Evolutionary conservation across 1,284 basidiomycete genomes (phyloP), one percentile per base, ranked within the genome.

Genomic region (Tylopilus microsporus): DNA sequence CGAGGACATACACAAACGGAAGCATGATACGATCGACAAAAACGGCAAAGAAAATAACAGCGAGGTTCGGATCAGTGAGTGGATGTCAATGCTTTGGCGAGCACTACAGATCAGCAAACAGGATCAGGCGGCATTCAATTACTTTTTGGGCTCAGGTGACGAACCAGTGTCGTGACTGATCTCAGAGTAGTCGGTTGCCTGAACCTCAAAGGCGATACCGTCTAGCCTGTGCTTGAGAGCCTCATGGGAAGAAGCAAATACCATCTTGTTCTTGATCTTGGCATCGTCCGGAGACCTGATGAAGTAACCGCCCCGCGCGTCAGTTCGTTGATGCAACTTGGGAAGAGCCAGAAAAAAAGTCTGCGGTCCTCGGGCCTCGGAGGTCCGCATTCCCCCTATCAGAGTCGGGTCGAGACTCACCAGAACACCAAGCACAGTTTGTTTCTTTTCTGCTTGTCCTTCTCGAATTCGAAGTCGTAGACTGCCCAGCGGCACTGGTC

Each of bases 221-320:
- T 82, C 78, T 64, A 97, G 80, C 50, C 83, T 74, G 60, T 82
- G 85, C 70, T 86, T 85, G 63, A 99, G 77, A 12, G 88, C 90
- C 55, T 94, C 91, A 74, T 88, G 91, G 64, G 96, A 98, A 21
- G 94, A 89, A 18, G 96, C 90, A 77, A 86, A 92, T 67, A 98
- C 70, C 94, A 99, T 98, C 88, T 97, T 98, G 72, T 86, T 81
- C 79, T 92, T 95, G 77, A 97, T 83, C 77, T 85, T 90, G 53
- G 94, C 86, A 54, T 80, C 79, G 72, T 97, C 93, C 63, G 96
- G 96, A 34, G 88, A 85, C 94, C 94, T 97, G 66, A 47, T 34
- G 52, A 30, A 8, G 53, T 39, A 13, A 11, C 36, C 36, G 36
- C 49, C 25, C 15, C 42, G 15, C 25, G 34, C 46, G 49, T 64